These are phyloP conservation scores for Candida rishiriensis DNA, from an alignment of 805 yeast species.

Conservation along the genomic window DNA sequence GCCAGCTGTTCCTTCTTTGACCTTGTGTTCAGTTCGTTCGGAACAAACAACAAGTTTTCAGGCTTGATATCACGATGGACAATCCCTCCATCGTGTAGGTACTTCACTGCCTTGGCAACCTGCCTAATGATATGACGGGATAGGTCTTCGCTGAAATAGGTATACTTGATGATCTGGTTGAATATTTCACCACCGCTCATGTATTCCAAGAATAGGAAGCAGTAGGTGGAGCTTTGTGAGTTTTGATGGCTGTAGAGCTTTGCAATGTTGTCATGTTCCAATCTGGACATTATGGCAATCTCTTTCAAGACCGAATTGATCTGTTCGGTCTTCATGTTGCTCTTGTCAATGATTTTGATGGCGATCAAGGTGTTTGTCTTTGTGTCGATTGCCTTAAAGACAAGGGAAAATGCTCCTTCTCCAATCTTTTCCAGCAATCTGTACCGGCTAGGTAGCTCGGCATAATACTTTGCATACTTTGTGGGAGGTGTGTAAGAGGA, in stretches of 20 bases:
- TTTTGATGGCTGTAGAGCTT: conserved; percentile 52
- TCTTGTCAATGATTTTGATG: conserved; percentile 68
- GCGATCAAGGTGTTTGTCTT: conserved; percentile 49
- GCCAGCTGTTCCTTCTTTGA: conserved; percentile 37
- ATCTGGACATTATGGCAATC: conserved; percentile 65
- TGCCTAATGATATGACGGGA: conserved; percentile 70
- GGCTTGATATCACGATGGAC: conserved; percentile 85
- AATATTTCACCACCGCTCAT: conserved; percentile 78
- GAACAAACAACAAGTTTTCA: conserved; percentile 65
- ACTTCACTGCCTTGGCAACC: conserved; percentile 64
- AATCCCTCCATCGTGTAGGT: conserved; percentile 66
- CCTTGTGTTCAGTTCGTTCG: conserved; percentile 43
- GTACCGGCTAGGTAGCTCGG: conserved; percentile 27
- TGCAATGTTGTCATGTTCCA: conserved; percentile 58
- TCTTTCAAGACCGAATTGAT: conserved; percentile 61
- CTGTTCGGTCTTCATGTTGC: conserved; percentile 46
- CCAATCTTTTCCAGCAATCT: conserved; percentile 41
- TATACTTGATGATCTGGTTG: conserved; percentile 71
- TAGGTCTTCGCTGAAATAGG: conserved; percentile 70
- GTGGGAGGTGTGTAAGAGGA: neutral
- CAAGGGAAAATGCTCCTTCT: conserved; percentile 89
- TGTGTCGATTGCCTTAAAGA: conserved; percentile 62
- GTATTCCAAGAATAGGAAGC: conserved; percentile 63
- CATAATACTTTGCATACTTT: conserved; percentile 19
- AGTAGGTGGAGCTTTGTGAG: conserved; percentile 38